Evolutionary conservation across 441 rosid genomes (phyloP).

Genomic region (Gossypium lobatum): DNA sequence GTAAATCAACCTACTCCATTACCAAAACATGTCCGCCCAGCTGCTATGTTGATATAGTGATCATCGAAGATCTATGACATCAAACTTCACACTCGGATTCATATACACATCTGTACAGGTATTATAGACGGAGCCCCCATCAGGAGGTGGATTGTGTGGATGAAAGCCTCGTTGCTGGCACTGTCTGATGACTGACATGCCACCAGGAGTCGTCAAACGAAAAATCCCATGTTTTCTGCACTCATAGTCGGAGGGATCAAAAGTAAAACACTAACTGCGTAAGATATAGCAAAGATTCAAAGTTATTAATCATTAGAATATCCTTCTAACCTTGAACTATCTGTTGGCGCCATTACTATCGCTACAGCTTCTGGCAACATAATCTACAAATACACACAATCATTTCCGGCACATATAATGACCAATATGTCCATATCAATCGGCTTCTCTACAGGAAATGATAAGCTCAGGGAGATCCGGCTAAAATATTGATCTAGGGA

Average conservation of each 20-base stretch:
- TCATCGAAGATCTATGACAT: conserved; percentile 84
- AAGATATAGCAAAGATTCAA: neutral
- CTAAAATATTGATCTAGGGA: neutral
- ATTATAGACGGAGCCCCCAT: conserved; percentile 82
- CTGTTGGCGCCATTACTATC: conserved; percentile 93
- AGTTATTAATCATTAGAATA: neutral
- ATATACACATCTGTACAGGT: conserved; percentile 79
- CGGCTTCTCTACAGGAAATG: neutral
- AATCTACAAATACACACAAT: conserved; percentile 38
- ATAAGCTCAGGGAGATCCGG: neutral
- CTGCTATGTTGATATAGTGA: conserved; percentile 1
- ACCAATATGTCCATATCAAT: neutral
- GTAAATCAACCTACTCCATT: conserved; percentile 9
- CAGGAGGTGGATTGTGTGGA: conserved; percentile 67
- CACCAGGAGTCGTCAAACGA: conserved; percentile 87
- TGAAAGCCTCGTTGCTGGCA: conserved; percentile 91
- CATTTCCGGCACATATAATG: neutral
- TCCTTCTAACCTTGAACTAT: conserved; percentile 49
- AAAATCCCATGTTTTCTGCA: conserved; percentile 80
- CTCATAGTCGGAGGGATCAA: neutral
- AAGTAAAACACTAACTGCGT: neutral
- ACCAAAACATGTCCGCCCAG: neutral
- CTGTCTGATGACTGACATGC: conserved; percentile 82
- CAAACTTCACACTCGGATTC: conserved; percentile 72
- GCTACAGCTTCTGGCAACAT: conserved; percentile 97